Conservation (phyloP, 192 early-diverging fungal genomes). For the Linderina pennispora region DNA sequence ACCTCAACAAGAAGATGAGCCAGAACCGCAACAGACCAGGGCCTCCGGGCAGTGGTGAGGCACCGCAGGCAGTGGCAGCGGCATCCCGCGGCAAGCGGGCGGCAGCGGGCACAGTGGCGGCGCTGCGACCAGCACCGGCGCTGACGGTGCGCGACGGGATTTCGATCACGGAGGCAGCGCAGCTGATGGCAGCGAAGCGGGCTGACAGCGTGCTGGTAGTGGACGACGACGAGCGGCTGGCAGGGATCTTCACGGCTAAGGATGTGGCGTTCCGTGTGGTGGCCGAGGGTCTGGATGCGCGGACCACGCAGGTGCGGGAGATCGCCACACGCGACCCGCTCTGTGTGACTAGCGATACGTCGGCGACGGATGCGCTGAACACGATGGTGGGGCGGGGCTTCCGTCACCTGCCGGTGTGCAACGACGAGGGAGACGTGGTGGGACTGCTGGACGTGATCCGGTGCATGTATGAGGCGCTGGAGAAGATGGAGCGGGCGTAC, state of each 20-base stretch:
- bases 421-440: constrained; percentile 81
- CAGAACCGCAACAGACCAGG: constrained; percentile 34
- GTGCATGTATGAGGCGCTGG: constrained; percentile 77
- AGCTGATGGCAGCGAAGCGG: constrained; percentile 96
- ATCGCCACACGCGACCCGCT: constrained; percentile 92
- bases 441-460: constrained; percentile 82
- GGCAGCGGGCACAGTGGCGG: constrained; percentile 76
- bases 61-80: constrained; percentile 9
- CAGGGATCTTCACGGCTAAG: constrained; percentile 97
- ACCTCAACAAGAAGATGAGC: constrained; percentile 58
- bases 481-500: constrained; percentile 80
- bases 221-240: constrained; percentile 85
- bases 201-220: constrained; percentile 92
- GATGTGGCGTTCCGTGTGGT: constrained; percentile 95
- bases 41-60: constrained; percentile 6
- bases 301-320: constrained; percentile 67
- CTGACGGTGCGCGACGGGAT: constrained; percentile 78
- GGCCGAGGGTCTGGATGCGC: constrained; percentile 61
- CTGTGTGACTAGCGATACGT: constrained; percentile 76
- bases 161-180: constrained; percentile 75
- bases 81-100: constrained; percentile 27
- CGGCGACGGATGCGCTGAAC: constrained; percentile 75
- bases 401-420: constrained; percentile 79
- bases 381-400: constrained; percentile 79
- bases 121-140: constrained; percentile 77